Evolutionary conservation across 2,329 filamentous ascomycete species (phyloP).

Genomic region (Alternaria longipes): DNA sequence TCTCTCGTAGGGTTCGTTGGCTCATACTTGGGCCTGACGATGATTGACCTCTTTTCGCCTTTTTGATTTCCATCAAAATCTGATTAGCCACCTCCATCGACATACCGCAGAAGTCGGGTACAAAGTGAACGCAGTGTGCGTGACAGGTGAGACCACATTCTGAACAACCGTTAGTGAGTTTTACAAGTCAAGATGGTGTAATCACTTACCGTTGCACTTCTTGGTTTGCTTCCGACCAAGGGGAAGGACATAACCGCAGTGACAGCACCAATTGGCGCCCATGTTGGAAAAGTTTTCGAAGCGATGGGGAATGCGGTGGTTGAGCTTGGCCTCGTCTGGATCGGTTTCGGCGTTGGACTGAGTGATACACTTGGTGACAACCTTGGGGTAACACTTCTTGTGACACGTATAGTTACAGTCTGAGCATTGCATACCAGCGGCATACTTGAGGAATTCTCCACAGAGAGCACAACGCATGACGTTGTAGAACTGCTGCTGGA

Average conservation of each 20-base stretch:
- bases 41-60: constrained; percentile 74
- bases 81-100: constrained; percentile 97
- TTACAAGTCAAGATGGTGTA: background rate
- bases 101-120: constrained; percentile 99
- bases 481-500: constrained; percentile 99
- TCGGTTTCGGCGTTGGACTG: constrained; percentile 99
- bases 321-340: constrained; percentile 99
- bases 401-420: constrained; percentile 99
- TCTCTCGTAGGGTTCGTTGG: constrained; percentile 29
- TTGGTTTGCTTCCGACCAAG: constrained; percentile 95
- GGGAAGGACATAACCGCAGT: constrained; percentile 94
- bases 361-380: constrained; percentile 99
- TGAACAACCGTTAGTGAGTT: constrained; percentile 47
- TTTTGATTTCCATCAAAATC: constrained; percentile 86
- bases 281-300: constrained; percentile 98
- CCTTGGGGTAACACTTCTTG: constrained; percentile 94
- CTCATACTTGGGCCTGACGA: constrained; percentile 63
- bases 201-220: constrained; percentile 79
- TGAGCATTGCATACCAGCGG: constrained; percentile 97
- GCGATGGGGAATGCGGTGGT: constrained; percentile 96
- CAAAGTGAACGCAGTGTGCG: constrained; percentile 89
- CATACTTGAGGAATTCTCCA: constrained; percentile 98
- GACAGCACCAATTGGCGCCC: constrained; percentile 98
- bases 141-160: constrained; percentile 95
- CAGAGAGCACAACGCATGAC: constrained; percentile 99